Percentiles rank a stretch among this genome's conserved stretches.
phyloP scores from a whole-genome alignment of 2,329 filamentous ascomycete species.

The Colletotrichum camelliae region DNA sequence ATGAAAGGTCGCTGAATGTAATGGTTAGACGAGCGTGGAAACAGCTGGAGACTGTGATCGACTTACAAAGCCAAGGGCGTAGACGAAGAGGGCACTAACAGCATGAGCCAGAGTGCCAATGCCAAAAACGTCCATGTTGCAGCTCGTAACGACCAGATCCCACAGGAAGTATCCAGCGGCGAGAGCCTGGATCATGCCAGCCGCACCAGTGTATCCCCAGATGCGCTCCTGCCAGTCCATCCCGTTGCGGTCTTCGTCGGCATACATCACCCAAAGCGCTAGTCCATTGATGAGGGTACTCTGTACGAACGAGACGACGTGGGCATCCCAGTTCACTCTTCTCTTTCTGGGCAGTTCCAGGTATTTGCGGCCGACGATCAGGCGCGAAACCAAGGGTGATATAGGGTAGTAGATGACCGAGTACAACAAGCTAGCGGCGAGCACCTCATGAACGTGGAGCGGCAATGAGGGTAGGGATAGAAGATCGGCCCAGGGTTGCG shows the following conservation, averaged over 20 bases:
- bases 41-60: background rate
- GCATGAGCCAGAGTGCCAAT: slow-evolving; percentile 81
- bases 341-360: slow-evolving; percentile 66
- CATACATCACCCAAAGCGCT: slow-evolving; percentile 75
- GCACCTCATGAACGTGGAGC: slow-evolving; percentile 78
- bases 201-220: slow-evolving; percentile 78
- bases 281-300: slow-evolving; percentile 73
- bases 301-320: slow-evolving; percentile 85
- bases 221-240: slow-evolving; percentile 74
- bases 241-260: slow-evolving; percentile 68
- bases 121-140: slow-evolving; percentile 75
- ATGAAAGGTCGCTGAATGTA: slow-evolving; percentile 74
- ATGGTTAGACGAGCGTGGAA: slow-evolving; percentile 20
- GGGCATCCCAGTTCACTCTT: slow-evolving; percentile 81
- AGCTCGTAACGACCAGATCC: slow-evolving; percentile 75
- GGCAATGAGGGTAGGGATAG: slow-evolving; percentile 71
- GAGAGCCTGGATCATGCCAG: slow-evolving; percentile 76
- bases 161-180: slow-evolving; percentile 85
- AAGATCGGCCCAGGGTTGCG: slow-evolving; percentile 69
- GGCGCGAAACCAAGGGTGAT: slow-evolving; percentile 69
- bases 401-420: slow-evolving; percentile 69
- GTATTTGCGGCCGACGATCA: slow-evolving; percentile 70
- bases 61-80: slow-evolving; percentile 80
- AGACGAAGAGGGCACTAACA: slow-evolving; percentile 74
- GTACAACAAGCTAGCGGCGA: slow-evolving; percentile 72